A percentile compares a stretch with the other conserved stretches of the same genome.
phyloP scores from a whole-genome alignment of 257 asterid genomes.

The Penstemon eatonii region DNA sequence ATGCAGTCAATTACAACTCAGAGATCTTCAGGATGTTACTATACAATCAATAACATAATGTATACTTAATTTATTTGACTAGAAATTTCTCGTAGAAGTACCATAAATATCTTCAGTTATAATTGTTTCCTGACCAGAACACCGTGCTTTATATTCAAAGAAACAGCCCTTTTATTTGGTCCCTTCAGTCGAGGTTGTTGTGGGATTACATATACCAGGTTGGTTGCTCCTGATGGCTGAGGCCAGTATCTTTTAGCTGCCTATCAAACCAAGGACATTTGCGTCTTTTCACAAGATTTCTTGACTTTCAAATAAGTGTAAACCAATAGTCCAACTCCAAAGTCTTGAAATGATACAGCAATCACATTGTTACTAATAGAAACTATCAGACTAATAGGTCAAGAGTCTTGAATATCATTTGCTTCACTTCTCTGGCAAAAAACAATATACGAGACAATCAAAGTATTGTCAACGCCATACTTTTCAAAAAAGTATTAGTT shows the following conservation, averaged over 20 bases:
- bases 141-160: background rate
- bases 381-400: background rate
- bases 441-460: background rate
- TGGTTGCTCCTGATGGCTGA: slow-evolving; percentile 14
- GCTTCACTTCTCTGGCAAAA: background rate
- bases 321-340: no score
- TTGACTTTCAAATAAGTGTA: background rate
- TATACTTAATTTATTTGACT: background rate
- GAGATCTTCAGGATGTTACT: background rate
- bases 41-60: background rate
- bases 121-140: background rate
- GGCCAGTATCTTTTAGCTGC: background rate
- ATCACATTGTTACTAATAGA: background rate
- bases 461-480: background rate
- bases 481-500: no score
- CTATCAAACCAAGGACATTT: background rate
- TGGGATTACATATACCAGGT: background rate
- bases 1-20: background rate
- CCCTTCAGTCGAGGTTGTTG: background rate
- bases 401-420: background rate
- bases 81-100: background rate
- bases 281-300: slow-evolving; percentile 17
- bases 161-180: background rate
- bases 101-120: no score
- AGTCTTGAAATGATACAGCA: background rate